Conservation (phyloP, 805 yeast genomes). For the Yarrowia sp. region DNA sequence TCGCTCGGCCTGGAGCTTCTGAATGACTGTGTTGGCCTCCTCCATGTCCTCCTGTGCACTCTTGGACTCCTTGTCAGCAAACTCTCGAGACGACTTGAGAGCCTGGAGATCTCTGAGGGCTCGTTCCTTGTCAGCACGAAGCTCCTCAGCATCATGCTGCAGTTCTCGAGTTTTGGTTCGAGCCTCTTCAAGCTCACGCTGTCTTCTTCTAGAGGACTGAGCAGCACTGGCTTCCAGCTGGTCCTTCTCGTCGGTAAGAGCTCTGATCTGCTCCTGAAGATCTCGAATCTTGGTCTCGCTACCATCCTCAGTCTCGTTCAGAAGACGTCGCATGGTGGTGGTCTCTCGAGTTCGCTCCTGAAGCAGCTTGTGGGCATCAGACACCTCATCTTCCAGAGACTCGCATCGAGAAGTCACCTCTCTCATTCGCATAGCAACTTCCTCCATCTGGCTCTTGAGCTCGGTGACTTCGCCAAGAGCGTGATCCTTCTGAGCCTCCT, state of each 20-base stretch:
- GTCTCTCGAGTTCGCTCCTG: conserved; percentile 86
- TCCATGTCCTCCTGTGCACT: conserved; percentile 43
- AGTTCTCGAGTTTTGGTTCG: conserved; percentile 56
- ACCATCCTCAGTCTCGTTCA: conserved; percentile 71
- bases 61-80: conserved; percentile 46
- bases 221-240: conserved; percentile 63
- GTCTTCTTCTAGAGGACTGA: conserved; percentile 59
- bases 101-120: conserved; percentile 43
- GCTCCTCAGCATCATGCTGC: conserved; percentile 49
- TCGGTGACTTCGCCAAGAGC: conserved; percentile 24
- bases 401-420: conserved; percentile 70
- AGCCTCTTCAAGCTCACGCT: conserved; percentile 71
- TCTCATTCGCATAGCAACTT: conserved; percentile 60
- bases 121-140: conserved; percentile 52
- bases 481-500: conserved; percentile 30
- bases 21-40: conserved; percentile 32
- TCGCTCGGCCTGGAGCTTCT: conserved; percentile 44
- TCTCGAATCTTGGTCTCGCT: conserved; percentile 62
- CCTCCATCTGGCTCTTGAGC: conserved; percentile 48
- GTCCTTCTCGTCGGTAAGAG: conserved; percentile 66
- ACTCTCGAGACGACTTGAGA: conserved; percentile 44
- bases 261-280: conserved; percentile 58
- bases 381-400: conserved; percentile 79
- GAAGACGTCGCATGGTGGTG: conserved; percentile 68
- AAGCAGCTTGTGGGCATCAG: conserved; percentile 71